Evolutionary conservation across 768 basidiomycete species (phyloP).

Genomic region (Psilocybe subaeruginosa): DNA sequence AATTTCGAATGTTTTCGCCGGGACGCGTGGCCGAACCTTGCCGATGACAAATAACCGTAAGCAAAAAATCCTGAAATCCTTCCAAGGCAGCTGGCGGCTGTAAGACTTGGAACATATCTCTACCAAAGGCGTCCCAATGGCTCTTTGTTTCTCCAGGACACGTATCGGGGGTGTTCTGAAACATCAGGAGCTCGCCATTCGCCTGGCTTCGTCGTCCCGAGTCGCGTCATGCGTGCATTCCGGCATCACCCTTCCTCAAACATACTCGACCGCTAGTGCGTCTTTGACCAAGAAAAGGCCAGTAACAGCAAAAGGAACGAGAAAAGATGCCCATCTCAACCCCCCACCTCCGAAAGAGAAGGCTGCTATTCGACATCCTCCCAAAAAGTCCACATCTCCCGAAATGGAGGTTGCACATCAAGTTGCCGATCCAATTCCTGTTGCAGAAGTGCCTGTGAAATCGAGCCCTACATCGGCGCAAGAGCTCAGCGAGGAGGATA

Average conservation of each 20-base stretch:
- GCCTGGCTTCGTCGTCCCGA: slow-evolving; percentile 14
- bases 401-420: slow-evolving; percentile 14
- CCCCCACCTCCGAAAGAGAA: slow-evolving; percentile 9
- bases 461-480: slow-evolving; percentile 8
- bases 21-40: slow-evolving; percentile 32
- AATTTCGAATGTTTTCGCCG: slow-evolving; percentile 27
- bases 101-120: slow-evolving; percentile 6
- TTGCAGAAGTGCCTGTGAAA: slow-evolving; percentile 14
- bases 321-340: slow-evolving; percentile 12
- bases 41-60: slow-evolving; percentile 28
- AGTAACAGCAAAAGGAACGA: slow-evolving; percentile 17
- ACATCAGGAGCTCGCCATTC: slow-evolving; percentile 11
- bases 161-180: slow-evolving; percentile 17
- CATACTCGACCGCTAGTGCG: slow-evolving; percentile 22
- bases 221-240: slow-evolving; percentile 7
- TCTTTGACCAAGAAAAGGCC: slow-evolving; percentile 14
- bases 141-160: slow-evolving; percentile 17
- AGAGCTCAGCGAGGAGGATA: slow-evolving; percentile 27
- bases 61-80: slow-evolving; percentile 9
- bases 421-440: slow-evolving; percentile 5
- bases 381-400: slow-evolving; percentile 16
- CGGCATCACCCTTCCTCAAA: slow-evolving; percentile 5
- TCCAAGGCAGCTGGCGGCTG: background rate
- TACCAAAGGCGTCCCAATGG: slow-evolving; percentile 11
- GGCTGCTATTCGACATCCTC: background rate